Evolutionary conservation across 1,284 basidiomycete genomes (phyloP), one percentile per base, ranked within the genome.

Genomic region (Mycena citricolor): DNA sequence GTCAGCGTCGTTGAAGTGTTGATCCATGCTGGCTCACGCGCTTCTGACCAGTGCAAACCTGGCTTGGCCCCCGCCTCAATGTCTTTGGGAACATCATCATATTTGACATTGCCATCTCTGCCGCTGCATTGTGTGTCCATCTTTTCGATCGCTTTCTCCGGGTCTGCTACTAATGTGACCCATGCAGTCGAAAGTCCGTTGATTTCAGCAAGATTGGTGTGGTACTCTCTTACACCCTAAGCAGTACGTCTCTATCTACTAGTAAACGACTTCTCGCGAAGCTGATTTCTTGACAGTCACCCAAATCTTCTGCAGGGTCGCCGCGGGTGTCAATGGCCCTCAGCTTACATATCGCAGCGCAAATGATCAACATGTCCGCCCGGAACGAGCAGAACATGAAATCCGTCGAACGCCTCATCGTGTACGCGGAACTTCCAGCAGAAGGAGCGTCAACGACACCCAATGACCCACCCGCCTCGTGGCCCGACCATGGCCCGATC

Each of bases 11-110:
- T 17, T 32, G 20, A 26, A n/a, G 1, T 10, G 2, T 11, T 17
- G 7, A 11, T 30, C 19, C 16, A 39, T 49, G 8, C 49, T 26
- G 13, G 4, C 19, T 30, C 16, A 17, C 7, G 6, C 34, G 37
- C 17, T 23, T n/a, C 14, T 42, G 10, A 34, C 13, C 28, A 55
- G 50, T 73, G 37, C 81, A 84, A 57, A 65, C 76, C 39, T 84
- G 79, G 79, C 63, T 83, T 3, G 68, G 69, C n/a, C 57, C 84
- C 13, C 70, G 83, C 2, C 66, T 86, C 6, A 79, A 83, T 46
- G 56, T 86, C 29, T 76, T 91, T 31, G 89, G 86, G 8, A 86
- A 86, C 42, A 59, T 88, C 13, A 66, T 94, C 13, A 74, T 88
- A 13, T 74, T 92, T 31, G 81, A 79, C 1, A 87, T 91, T 39